A percentile compares a stretch with the other conserved stretches of the same genome.
These are phyloP conservation scores for Calonectria henricotiae DNA, from an alignment of 2,329 filamentous ascomycete species.

Conservation along the genomic window DNA sequence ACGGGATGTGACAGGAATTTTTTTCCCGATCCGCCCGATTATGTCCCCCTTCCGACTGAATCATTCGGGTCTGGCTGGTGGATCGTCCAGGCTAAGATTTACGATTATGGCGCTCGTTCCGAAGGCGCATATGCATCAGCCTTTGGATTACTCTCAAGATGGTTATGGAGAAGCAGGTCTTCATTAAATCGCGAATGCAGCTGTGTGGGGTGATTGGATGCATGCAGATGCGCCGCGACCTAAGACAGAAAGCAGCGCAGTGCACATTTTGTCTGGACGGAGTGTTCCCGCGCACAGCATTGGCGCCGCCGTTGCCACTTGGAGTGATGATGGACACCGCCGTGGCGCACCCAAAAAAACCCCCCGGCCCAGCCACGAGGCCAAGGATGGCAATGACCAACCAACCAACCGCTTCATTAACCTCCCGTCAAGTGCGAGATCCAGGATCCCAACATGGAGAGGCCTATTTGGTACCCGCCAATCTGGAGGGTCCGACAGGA, in stretches of 20 bases:
- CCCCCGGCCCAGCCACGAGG: constrained; percentile 39
- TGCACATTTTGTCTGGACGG: constrained; percentile 13
- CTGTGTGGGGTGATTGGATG: constrained; percentile 20
- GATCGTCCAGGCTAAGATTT: constrained; percentile 11
- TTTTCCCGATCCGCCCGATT: not conserved
- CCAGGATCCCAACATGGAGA: constrained; percentile 35
- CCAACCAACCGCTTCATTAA: constrained; percentile 27
- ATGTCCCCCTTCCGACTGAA: constrained; percentile 3
- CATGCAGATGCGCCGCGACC: constrained; percentile 18
- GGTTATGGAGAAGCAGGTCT: constrained; percentile 13
- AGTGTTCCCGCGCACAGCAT: constrained; percentile 12
- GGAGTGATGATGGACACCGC: constrained; percentile 37
- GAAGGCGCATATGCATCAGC: constrained; percentile 16
- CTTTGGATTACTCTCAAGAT: constrained; percentile 6
- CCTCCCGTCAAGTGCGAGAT: constrained; percentile 21
- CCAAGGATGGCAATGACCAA: constrained; percentile 33
- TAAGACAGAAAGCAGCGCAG: constrained; percentile 9
- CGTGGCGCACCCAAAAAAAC: constrained; percentile 37
- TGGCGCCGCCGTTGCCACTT: constrained; percentile 36
- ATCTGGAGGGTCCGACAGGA: constrained; percentile 41
- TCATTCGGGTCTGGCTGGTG: constrained; percentile 4
- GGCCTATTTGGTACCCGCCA: constrained; percentile 34
- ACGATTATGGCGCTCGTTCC: constrained; percentile 18
- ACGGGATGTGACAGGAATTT: not conserved
- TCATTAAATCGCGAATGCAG: constrained; percentile 18